These are phyloP conservation scores for Stereocaulon alpinum DNA, from an alignment of 495 filamentous ascomycete genomes.

Conservation along the genomic window DNA sequence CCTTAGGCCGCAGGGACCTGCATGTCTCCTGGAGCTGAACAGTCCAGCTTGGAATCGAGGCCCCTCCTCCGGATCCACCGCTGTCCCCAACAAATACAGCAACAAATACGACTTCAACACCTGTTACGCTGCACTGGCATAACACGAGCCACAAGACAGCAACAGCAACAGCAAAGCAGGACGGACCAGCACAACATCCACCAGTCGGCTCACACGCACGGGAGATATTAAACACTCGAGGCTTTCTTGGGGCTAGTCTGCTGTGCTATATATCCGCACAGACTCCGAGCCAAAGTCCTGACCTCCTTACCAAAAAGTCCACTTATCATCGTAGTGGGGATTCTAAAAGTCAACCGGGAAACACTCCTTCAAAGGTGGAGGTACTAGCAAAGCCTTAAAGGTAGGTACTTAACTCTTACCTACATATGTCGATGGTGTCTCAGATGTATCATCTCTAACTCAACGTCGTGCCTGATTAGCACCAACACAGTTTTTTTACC, in stretches of 20 bases:
- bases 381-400: conserved; percentile 5
- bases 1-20: conserved; percentile 1
- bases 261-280: conserved; percentile 12
- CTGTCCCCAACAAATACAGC: not conserved
- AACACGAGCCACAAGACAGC: not conserved
- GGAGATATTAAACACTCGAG: conserved; percentile 8
- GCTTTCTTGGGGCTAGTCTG: not conserved
- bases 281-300: not conserved
- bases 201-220: conserved; percentile 8
- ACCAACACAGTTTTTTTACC: not conserved
- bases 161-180: not conserved
- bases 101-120: not conserved
- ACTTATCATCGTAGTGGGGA: not conserved
- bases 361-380: not conserved
- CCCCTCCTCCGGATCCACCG: not conserved
- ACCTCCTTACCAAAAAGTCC: not conserved
- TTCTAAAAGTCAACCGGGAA: conserved; percentile 3
- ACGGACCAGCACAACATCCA: not conserved
- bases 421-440: not conserved
- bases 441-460: not conserved
- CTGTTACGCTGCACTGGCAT: not conserved
- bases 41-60: not conserved
- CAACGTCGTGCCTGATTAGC: not conserved
- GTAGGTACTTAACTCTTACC: conserved; percentile 5
- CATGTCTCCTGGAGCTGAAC: not conserved